Percentiles rank a stretch among this genome's conserved stretches.
Evolutionary conservation across 116 monocot species (phyloP).

Genomic region (Cymodocea nodosa): DNA sequence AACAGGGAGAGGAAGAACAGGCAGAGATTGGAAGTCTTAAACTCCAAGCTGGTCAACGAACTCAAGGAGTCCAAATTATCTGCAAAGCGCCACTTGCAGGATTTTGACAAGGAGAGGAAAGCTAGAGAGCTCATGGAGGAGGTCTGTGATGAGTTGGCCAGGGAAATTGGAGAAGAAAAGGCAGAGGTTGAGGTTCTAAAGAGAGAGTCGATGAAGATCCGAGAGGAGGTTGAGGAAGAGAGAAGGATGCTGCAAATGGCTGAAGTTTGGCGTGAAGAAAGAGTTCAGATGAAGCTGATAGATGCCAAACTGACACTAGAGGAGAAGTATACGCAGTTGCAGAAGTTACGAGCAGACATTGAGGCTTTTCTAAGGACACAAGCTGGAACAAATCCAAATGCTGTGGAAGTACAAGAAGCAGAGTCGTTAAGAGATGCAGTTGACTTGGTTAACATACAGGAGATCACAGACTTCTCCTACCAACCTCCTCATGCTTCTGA

Average conservation of each 20-base stretch:
- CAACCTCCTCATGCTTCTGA: slow-evolving; percentile 62
- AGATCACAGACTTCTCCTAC: slow-evolving; percentile 54
- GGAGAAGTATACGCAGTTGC: slow-evolving; percentile 58
- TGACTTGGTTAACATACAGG: slow-evolving; percentile 23
- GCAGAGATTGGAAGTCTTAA: slow-evolving; percentile 39
- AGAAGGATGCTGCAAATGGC: slow-evolving; percentile 93
- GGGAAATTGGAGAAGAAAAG: slow-evolving; percentile 73
- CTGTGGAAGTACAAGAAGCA: slow-evolving; percentile 26
- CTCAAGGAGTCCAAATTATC: slow-evolving; percentile 52
- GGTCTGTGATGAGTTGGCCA: slow-evolving; percentile 78
- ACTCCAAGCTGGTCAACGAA: slow-evolving; percentile 57
- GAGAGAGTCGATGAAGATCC: slow-evolving; percentile 42
- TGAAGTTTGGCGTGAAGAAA: slow-evolving; percentile 93
- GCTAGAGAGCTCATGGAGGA: slow-evolving; percentile 69
- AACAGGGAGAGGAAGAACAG: slow-evolving; percentile 63
- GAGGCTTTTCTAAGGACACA: slow-evolving; percentile 33
- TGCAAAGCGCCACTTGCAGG: slow-evolving; percentile 50
- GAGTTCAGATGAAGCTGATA: slow-evolving; percentile 89
- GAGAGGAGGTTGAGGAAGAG: slow-evolving; percentile 84
- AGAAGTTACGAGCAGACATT: slow-evolving; percentile 36
- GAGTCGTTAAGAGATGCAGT: slow-evolving; percentile 43
- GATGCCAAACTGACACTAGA: slow-evolving; percentile 81
- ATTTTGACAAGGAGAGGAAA: slow-evolving; percentile 74
- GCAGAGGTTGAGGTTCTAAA: slow-evolving; percentile 58
- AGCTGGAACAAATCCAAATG: slow-evolving; percentile 3